Evolutionary conservation across 169 alveolate species (phyloP).

Genomic region (Eimeria nieschulzi): DNA sequence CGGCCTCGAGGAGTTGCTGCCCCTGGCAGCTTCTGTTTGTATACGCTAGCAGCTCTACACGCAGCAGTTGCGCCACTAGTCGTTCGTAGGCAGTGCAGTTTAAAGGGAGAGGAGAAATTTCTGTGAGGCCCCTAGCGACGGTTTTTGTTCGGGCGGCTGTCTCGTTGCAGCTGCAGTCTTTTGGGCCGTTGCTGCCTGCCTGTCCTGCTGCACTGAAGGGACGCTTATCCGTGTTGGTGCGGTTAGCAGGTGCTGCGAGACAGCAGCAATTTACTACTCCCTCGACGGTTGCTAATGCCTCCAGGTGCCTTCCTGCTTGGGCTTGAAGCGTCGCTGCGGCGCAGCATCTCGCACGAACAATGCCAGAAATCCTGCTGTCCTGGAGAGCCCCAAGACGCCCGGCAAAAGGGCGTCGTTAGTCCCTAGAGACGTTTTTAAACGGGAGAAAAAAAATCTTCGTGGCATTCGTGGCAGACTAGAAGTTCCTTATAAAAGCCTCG

Average conservation of each 20-base stretch:
- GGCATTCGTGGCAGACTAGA: too few species aligned
- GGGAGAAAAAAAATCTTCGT: too few species aligned
- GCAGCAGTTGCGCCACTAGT: conserved; percentile 24
- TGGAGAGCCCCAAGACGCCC: too few species aligned
- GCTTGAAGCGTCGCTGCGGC: conserved; percentile 26
- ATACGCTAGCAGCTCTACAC: not conserved
- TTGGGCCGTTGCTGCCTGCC: conserved; percentile 1
- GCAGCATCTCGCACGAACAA: not conserved
- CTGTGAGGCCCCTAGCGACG: not conserved
- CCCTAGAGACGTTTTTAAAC: too few species aligned
- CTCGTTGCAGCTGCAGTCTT: not conserved
- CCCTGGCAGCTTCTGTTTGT: not conserved
- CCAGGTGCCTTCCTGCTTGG: not conserved
- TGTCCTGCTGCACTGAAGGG: not conserved
- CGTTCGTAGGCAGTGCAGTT: conserved; percentile 13
- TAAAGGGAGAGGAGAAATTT: conserved; percentile 4
- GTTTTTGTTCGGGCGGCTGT: not conserved
- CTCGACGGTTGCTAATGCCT: conserved; percentile 7
- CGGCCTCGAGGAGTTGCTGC: conserved; percentile 12
- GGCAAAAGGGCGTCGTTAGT: too few species aligned
- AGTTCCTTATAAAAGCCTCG: not conserved
- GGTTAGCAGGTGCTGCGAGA: not conserved
- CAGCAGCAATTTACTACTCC: not conserved
- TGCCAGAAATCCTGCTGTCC: too few species aligned
- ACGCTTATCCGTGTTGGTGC: not conserved